phyloP scores from a whole-genome alignment of 805 yeast genomes.

The Nakazawaea siamensis region DNA sequence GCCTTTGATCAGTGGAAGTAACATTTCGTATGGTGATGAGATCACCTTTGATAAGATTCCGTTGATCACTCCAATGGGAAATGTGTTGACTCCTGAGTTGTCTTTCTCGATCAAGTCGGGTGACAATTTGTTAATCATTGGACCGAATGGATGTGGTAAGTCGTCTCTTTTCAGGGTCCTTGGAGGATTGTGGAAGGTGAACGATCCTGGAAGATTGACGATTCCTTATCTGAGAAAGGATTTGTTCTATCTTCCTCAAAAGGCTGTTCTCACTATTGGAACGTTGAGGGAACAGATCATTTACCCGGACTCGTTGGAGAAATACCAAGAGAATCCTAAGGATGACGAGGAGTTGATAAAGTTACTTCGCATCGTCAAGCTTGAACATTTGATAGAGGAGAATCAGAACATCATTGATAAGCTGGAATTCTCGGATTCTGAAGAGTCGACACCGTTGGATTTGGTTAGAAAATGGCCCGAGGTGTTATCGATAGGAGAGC shows the following conservation, averaged over 20 bases:
- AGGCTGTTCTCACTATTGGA: constrained; percentile 79
- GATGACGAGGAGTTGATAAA: constrained; percentile 43
- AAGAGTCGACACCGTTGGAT: constrained; percentile 43
- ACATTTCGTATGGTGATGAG: constrained; percentile 41
- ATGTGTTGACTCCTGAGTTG: constrained; percentile 56
- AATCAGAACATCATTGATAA: constrained; percentile 16
- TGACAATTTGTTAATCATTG: constrained; percentile 80
- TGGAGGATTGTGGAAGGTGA: constrained; percentile 91
- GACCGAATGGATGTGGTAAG: constrained; percentile 96
- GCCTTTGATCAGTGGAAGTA: constrained; percentile 23
- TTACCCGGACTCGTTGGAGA: constrained; percentile 69
- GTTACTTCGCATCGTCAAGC: constrained; percentile 47
- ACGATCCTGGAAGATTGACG: constrained; percentile 41
- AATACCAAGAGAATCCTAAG: constrained; percentile 30
- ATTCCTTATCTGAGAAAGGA: constrained; percentile 59
- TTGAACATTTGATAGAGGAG: constrained; percentile 48
- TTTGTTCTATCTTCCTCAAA: constrained; percentile 85
- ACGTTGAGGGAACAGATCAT: constrained; percentile 82
- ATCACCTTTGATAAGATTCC: constrained; percentile 70
- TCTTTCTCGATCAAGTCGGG: constrained; percentile 72
- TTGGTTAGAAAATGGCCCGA: constrained; percentile 78
- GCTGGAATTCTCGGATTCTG: constrained; percentile 1
- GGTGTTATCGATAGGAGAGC: constrained; percentile 83
- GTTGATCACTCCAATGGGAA: constrained; percentile 80
- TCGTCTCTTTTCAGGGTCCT: constrained; percentile 84